These are phyloP conservation scores for Tolypocladium album DNA, from an alignment of 2,329 filamentous ascomycete species.

Conservation along the genomic window DNA sequence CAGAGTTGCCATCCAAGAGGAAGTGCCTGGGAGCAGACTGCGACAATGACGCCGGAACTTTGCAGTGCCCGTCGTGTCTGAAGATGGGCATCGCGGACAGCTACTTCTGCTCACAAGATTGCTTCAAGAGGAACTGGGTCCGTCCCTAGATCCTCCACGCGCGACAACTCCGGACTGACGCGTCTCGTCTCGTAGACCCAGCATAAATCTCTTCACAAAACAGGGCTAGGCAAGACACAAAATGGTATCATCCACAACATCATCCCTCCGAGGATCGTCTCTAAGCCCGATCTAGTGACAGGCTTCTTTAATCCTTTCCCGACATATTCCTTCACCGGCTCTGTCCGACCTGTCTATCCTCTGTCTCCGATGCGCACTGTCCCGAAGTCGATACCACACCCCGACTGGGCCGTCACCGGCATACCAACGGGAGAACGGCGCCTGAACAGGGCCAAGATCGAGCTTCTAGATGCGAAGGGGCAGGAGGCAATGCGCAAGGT, in stretches of 20 bases:
- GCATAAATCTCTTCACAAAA: conserved; percentile 66
- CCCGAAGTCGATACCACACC: conserved; percentile 69
- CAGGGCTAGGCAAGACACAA: conserved; percentile 54
- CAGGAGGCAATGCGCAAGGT: conserved; percentile 90
- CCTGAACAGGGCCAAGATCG: conserved; percentile 67
- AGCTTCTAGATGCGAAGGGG: conserved; percentile 67
- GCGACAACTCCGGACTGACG: not conserved
- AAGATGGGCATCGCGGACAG: conserved; percentile 80
- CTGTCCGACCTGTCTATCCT: conserved; percentile 77
- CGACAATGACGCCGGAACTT: conserved; percentile 68
- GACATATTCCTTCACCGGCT: conserved; percentile 70
- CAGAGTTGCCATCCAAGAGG: conserved; percentile 31
- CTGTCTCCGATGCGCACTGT: conserved; percentile 62
- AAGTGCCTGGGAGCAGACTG: conserved; percentile 78
- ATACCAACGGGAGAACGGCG: conserved; percentile 51
- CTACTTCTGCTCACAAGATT: conserved; percentile 96
- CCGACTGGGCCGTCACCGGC: conserved; percentile 81
- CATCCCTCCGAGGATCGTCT: conserved; percentile 69
- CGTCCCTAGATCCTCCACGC: conserved; percentile 11
- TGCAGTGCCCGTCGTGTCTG: conserved; percentile 92
- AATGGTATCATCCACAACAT: conserved; percentile 63
- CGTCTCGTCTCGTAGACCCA: conserved; percentile 7
- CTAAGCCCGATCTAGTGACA: conserved; percentile 77
- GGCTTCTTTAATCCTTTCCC: conserved; percentile 90
- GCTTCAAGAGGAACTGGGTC: conserved; percentile 99